These are phyloP conservation scores for Magnolia sinica DNA, from an alignment of 164 flowering plant species.

Conservation along the genomic window DNA sequence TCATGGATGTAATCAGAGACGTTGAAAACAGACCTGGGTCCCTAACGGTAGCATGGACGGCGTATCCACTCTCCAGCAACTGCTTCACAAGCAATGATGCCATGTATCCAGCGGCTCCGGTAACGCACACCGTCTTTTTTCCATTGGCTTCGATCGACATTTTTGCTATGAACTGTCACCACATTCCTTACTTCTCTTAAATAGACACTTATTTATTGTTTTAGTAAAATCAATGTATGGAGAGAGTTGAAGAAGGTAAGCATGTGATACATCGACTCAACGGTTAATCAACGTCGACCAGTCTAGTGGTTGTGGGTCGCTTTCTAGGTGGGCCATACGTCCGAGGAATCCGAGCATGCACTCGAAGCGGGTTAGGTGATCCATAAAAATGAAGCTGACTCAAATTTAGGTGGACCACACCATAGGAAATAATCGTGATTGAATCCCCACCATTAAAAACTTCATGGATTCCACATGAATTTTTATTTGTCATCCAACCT, in stretches of 20 bases:
- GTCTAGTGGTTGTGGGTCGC: no score
- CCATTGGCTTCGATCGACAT: background rate
- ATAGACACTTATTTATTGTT: no score
- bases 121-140: background rate
- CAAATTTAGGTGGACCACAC: no score
- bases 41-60: background rate
- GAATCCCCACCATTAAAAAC: no score
- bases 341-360: no score
- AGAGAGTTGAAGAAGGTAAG: background rate
- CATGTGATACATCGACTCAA: background rate
- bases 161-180: background rate
- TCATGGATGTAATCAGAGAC: background rate
- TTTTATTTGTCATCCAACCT: no score
- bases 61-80: conserved; percentile 1
- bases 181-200: background rate
- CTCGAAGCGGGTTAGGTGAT: no score
- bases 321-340: no score
- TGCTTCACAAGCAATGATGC: conserved; percentile 4
- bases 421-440: no score
- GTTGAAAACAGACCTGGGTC: background rate
- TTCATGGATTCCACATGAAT: no score
- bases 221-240: background rate
- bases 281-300: background rate
- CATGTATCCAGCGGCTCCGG: conserved; percentile 3
- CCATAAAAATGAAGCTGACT: no score